These are phyloP conservation scores for Stellera chamaejasme DNA, from an alignment of 345 rosid genomes.

Conservation along the genomic window DNA sequence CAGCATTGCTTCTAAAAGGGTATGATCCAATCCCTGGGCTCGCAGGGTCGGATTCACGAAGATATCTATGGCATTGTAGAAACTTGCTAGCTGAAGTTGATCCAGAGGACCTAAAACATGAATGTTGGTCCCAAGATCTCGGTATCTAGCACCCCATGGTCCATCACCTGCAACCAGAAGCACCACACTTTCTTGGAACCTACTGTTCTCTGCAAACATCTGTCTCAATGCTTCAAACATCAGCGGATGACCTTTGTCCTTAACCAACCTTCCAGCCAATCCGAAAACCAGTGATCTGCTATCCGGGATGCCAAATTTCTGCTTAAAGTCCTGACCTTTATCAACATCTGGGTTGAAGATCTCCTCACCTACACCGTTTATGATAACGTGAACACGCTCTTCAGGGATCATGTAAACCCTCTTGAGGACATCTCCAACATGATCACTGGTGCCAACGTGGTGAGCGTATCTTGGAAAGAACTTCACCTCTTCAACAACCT, in stretches of 20 bases:
- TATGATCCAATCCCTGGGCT: constrained; percentile 91
- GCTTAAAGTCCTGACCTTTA: constrained; percentile 38
- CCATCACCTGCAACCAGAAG: constrained; percentile 90
- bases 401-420: constrained; percentile 93
- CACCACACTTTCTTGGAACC: constrained; percentile 33
- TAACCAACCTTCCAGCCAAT: constrained; percentile 87
- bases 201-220: constrained; percentile 39
- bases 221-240: constrained; percentile 72
- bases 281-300: constrained; percentile 52
- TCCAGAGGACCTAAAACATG: constrained; percentile 77
- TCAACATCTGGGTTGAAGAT: constrained; percentile 52
- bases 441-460: constrained; percentile 93
- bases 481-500: constrained; percentile 77
- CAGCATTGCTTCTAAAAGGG: constrained; percentile 82
- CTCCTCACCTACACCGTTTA: constrained; percentile 76
- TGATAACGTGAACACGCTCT: constrained; percentile 78
- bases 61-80: constrained; percentile 76
- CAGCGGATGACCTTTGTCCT: constrained; percentile 79
- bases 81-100: constrained; percentile 59
- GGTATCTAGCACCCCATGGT: constrained; percentile 84
- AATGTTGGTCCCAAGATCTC: constrained; percentile 53
- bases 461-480: constrained; percentile 78
- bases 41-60: constrained; percentile 84
- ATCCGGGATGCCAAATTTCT: constrained; percentile 39
- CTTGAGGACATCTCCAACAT: constrained; percentile 77